phyloP scores from a whole-genome alignment of 345 rosid genomes.

The Sonneratia caseolaris region DNA sequence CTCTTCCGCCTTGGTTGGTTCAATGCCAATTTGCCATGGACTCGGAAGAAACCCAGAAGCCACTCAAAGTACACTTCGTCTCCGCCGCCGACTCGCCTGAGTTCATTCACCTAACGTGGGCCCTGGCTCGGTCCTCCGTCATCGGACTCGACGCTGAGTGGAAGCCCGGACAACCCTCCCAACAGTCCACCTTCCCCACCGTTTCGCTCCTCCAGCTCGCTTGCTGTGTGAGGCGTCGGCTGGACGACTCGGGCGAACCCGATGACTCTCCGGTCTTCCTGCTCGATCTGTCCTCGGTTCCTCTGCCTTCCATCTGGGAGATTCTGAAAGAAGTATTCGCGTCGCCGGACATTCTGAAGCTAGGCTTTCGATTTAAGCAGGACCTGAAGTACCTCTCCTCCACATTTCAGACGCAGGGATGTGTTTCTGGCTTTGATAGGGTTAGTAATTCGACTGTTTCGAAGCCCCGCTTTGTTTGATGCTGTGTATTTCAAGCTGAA shows the following conservation, averaged over 20 bases:
- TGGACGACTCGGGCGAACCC: constrained; percentile 16
- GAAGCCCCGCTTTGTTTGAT: not conserved
- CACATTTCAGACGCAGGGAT: constrained; percentile 55
- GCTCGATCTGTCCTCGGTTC: constrained; percentile 50
- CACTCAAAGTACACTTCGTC: constrained; percentile 36
- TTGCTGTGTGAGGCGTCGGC: constrained; percentile 30
- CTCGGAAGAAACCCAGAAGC: not conserved
- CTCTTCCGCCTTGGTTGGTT: too few relatives aligned
- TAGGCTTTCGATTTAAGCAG: constrained; percentile 80
- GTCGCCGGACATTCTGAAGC: constrained; percentile 67
- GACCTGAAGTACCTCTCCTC: constrained; percentile 75
- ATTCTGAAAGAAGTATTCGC: constrained; percentile 43
- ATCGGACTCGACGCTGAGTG: constrained; percentile 85
- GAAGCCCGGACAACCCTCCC: constrained; percentile 44
- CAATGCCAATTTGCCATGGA: not conserved
- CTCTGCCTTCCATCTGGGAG: constrained; percentile 52
- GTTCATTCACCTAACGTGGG: constrained; percentile 47
- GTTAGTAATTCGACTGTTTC: constrained; percentile 16
- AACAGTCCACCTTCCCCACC: constrained; percentile 38
- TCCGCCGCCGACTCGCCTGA: constrained; percentile 52
- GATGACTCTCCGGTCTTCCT: constrained; percentile 50
- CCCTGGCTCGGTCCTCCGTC: constrained; percentile 48
- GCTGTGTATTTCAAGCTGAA: not conserved
- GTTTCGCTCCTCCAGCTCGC: constrained; percentile 80
- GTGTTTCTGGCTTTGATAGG: constrained; percentile 56